Percentiles rank a stretch among this genome's conserved stretches.
These are phyloP conservation scores for Ustilago lituana DNA, from an alignment of 1,284 basidiomycete genomes.

Conservation along the genomic window DNA sequence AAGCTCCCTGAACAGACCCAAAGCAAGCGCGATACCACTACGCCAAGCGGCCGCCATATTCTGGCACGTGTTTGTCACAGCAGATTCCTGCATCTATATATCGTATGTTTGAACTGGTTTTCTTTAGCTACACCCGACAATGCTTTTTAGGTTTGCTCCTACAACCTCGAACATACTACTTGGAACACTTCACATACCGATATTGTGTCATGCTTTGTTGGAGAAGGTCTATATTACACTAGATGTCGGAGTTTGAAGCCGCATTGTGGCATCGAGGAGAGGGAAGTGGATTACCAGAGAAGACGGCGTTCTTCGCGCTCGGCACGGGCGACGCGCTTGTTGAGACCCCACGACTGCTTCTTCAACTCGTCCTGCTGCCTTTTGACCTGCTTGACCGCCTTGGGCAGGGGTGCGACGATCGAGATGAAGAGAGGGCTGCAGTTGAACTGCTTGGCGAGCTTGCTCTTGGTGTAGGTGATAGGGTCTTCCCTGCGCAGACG, in stretches of 20 bases:
- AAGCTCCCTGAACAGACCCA: conserved; percentile 7
- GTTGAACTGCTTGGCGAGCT: conserved; percentile 55
- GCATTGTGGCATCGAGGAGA: no score
- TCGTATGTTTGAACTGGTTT: no score
- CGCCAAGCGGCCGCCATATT: conserved; percentile 45
- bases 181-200: no score
- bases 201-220: no score
- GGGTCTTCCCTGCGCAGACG: conserved; percentile 53
- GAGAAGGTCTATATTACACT: no score
- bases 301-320: conserved; percentile 52
- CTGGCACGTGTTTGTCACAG: not conserved
- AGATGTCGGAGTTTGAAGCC: no score
- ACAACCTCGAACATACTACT: no score
- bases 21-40: conserved; percentile 57
- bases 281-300: conserved; percentile 57
- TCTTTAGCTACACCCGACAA: no score
- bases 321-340: conserved; percentile 53
- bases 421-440: conserved; percentile 58
- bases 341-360: conserved; percentile 55
- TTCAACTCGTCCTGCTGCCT: conserved; percentile 40
- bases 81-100: not conserved
- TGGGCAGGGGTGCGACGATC: conserved; percentile 59
- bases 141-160: no score
- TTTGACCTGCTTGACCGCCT: conserved; percentile 42
- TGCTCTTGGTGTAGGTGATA: conserved; percentile 44